A percentile compares a stretch with the other conserved stretches of the same genome.
phyloP scores from a whole-genome alignment of 805 yeast genomes.

The Candida endomychidarum region DNA sequence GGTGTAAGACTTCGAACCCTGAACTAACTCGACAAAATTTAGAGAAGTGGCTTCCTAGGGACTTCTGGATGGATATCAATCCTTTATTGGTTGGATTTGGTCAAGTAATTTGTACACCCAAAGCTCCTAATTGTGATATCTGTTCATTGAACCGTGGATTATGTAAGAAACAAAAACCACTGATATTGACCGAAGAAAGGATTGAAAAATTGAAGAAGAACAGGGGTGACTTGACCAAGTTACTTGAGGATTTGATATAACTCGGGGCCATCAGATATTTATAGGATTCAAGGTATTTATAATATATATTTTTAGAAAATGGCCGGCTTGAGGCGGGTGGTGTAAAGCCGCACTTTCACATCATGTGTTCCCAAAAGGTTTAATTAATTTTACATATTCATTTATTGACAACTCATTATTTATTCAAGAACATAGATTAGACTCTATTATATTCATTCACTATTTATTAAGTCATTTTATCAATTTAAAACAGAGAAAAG shows the following conservation, averaged over 20 bases:
- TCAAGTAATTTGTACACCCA: conserved; percentile 78
- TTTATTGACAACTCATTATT: too few species aligned
- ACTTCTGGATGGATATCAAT: conserved; percentile 81
- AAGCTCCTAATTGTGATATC: conserved; percentile 66
- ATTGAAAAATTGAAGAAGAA: conserved; percentile 27
- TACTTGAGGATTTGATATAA: conserved; percentile 3
- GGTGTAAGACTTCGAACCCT: conserved; percentile 70
- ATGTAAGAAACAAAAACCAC: conserved; percentile 59
- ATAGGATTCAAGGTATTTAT: too few species aligned
- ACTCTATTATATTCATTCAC: too few species aligned
- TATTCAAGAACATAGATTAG: too few species aligned
- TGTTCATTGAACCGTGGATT: conserved; percentile 56
- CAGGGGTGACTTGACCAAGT: conserved; percentile 30
- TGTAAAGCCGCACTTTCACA: too few species aligned
- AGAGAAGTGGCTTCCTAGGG: conserved; percentile 71
- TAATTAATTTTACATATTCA: too few species aligned
- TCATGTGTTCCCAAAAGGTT: too few species aligned
- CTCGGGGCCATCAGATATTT: too few species aligned
- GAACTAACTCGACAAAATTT: conserved; percentile 70
- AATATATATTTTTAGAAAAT: too few species aligned
- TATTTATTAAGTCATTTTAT: too few species aligned
- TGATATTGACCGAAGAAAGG: conserved; percentile 33
- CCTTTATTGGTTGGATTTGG: conserved; percentile 92
- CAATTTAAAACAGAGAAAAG: too few species aligned
- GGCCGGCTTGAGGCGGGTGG: too few species aligned